A percentile compares a stretch with the other conserved stretches of the same genome.
phyloP scores from a whole-genome alignment of 768 basidiomycete genomes.

The Tulasnella sp. region DNA sequence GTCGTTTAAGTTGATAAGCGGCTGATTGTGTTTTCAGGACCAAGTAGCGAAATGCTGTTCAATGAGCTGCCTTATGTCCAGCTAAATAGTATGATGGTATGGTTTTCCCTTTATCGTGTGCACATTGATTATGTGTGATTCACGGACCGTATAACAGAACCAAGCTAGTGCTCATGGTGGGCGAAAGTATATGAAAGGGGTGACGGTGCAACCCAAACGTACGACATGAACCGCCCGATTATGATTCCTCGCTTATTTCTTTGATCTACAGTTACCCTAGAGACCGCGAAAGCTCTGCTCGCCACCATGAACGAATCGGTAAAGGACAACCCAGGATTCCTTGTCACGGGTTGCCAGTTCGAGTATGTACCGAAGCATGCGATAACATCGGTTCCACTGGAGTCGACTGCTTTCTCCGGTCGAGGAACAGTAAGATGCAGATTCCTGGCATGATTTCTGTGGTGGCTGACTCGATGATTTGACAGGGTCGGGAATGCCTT shows the following conservation, averaged over 20 bases:
- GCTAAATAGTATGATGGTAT: constrained; percentile 19
- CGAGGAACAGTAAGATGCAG: background rate
- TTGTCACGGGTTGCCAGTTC: background rate
- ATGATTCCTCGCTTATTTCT: background rate
- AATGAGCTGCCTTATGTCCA: constrained; percentile 10
- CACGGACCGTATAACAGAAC: background rate
- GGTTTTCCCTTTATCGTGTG: background rate
- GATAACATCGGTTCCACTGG: constrained; percentile 11
- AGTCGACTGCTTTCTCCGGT: background rate
- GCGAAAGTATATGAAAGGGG: constrained; percentile 19
- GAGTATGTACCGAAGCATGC: background rate
- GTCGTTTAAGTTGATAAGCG: no score
- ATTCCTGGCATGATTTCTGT: background rate
- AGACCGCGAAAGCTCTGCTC: background rate
- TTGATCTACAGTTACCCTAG: background rate
- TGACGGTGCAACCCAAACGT: constrained; percentile 11
- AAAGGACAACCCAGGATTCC: background rate
- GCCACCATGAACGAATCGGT: background rate
- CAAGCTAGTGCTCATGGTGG: constrained; percentile 7
- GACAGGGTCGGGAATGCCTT: constrained; percentile 3
- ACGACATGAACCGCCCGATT: no score
- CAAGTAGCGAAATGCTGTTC: background rate
- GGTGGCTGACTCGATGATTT: background rate
- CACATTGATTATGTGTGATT: background rate
- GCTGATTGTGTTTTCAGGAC: background rate